Evolutionary conservation across 2,329 filamentous ascomycete genomes (phyloP), one percentile per base, ranked within the genome.

Genomic region (Fusarium continuum): DNA sequence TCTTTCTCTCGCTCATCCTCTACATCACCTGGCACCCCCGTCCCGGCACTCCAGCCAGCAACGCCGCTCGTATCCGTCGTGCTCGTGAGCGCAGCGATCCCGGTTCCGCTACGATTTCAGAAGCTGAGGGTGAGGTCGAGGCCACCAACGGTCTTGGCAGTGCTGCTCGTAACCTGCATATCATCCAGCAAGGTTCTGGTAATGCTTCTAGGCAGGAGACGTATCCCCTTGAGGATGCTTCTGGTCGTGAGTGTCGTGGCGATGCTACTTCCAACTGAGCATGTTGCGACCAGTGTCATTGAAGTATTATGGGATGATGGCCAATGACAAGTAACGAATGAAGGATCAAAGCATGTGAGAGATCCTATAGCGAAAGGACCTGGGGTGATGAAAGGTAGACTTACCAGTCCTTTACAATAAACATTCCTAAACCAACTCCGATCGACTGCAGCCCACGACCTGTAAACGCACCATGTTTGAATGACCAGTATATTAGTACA

Each of bases 401-500:
- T 50, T 44, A 40, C 16, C 14, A 29, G 8, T 8, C 22, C 19
- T 39, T 17, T 7, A 10, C 2, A 55, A 36, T 44, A 36, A 52
- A 25, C 17, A 22, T n/a, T 31, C n/a, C n/a, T 9, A 26, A 19
- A 25, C 20, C 6, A 32, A 20, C 16, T 8, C 11, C 6, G n/a
- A 7, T 11, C 16, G 2, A 25, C 31, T 20, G 8, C 23, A 13
- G 13, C 49, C 10, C n/a, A n/a, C n/a, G n/a, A 31, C 7, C 9
- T 8, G 41, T 49, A 32, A 39, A 32, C 26, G 20, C 7, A 29
- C 14, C 28, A 17, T 53, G 25, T n/a, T 28, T n/a, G 8, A 36
- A 48, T 28, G 10, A 40, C 31, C 31, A 43, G 8, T 56, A 38
- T 50, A 59, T 55, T 48, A 55, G 38, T 61, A 53, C 55, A 61